Evolutionary conservation across 805 yeast species (phyloP).

Genomic region (Cyberlindnera lachancei): DNA sequence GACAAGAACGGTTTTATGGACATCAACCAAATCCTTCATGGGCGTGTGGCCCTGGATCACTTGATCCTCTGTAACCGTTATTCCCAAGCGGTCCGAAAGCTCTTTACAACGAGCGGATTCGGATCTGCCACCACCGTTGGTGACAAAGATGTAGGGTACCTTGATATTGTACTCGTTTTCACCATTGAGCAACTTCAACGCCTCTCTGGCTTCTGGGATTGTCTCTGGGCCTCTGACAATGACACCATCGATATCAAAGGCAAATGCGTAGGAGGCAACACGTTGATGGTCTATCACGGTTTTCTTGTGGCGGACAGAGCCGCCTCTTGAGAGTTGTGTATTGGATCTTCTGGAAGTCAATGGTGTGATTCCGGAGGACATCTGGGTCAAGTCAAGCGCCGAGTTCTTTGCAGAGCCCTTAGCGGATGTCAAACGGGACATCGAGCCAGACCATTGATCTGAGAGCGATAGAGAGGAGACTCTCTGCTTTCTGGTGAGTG

Average conservation of each 20-base stretch:
- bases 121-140: constrained; percentile 90
- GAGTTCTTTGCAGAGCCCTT: constrained; percentile 21
- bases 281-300: constrained; percentile 58
- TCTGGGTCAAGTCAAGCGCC: constrained; percentile 20
- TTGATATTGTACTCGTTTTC: constrained; percentile 68
- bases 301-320: constrained; percentile 35
- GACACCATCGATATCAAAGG: constrained; percentile 91
- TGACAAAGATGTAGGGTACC: constrained; percentile 79
- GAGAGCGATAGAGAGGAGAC: constrained; percentile 62
- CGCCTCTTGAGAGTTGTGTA: constrained; percentile 15
- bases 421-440: constrained; percentile 22
- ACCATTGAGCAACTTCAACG: constrained; percentile 67
- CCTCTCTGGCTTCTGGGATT: constrained; percentile 72
- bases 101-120: constrained; percentile 70
- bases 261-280: constrained; percentile 80
- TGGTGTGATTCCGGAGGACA: constrained; percentile 13
- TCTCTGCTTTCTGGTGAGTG: constrained; percentile 51
- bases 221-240: constrained; percentile 79
- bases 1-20: constrained; percentile 67
- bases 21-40: constrained; percentile 70
- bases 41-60: constrained; percentile 94
- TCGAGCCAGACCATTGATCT: constrained; percentile 55
- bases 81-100: constrained; percentile 50
- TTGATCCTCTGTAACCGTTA: constrained; percentile 64
- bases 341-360: constrained; percentile 12